Base-by-base conservation (phyloP, 768 basidiomycete species). In the Auriscalpium orientale region DNA sequence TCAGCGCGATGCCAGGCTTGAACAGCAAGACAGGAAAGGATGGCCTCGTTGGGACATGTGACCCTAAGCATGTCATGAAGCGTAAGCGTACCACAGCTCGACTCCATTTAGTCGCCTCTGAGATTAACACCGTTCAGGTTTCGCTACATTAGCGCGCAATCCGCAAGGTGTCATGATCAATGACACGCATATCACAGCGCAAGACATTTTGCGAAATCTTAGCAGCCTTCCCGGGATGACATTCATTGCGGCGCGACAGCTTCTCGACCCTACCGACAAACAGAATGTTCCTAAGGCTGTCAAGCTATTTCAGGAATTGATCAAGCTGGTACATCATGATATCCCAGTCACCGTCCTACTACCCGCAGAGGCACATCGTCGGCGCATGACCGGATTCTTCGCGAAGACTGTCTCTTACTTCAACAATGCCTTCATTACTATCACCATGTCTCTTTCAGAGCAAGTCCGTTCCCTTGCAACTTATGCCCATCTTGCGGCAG, bases 401-500 rank as follows among this genome's bases (percentile, higher is more conserved):
- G 38, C 38, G 38, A 40, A 40, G 38, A 40, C 38, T 9, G 10
- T 40, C 10, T 9, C 9, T 16, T 40, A 40, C 16, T 40, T 40
- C 16, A 16, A 9, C 16, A 9, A 9, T 16, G 43, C 40, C 11
- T 58, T 34, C 34, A 36, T 36, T 12, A 33, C 28, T 11, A 18
- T 49, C n/a, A n/a, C 9, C 8, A n/a, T 49, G 13, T 21, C 46
- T 16, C 50, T 56, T 8, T 15, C 55, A 12, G 16, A 56, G 51
- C 55, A 56, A 53, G 43, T 56, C 16, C 21, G 8, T 6, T 52
- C 36, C 10, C 38, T 56, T 20, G 15, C n/a, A 9, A 56, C 55
- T 20, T 56, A 35, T 53, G 55, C 55, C 8, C 55, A 56, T 35
- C 52, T 56, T 22, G 34, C 55, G 10, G 55, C 50, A 10, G 20